These are phyloP conservation scores for Trichoderma afroharzianum DNA, from an alignment of 2,329 filamentous ascomycete genomes.

Conservation along the genomic window DNA sequence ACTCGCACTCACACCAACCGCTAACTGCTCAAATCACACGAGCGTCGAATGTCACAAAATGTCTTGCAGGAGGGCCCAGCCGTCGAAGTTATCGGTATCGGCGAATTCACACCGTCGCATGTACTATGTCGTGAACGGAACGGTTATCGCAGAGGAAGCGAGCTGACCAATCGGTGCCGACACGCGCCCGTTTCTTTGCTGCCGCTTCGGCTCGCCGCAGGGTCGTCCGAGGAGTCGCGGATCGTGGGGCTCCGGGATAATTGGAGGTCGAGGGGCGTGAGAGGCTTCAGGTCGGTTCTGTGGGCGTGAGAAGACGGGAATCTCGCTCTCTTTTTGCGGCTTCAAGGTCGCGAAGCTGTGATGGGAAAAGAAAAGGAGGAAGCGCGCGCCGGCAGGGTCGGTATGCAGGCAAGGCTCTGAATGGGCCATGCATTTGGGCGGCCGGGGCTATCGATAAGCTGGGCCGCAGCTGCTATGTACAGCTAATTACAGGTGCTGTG, in stretches of 20 bases:
- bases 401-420: slow-evolving; percentile 7
- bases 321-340: neutral
- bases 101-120: neutral
- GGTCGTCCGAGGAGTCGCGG: neutral
- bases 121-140: neutral
- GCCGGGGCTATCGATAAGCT: slow-evolving; percentile 17
- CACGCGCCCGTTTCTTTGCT: neutral
- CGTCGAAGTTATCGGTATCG: neutral
- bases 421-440: neutral
- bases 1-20: slow-evolving; percentile 2
- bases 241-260: neutral
- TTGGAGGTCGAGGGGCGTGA: neutral
- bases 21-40: neutral
- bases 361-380: slow-evolving; percentile 1
- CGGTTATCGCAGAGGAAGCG: neutral
- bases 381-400: slow-evolving; percentile 17
- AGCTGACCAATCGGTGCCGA: slow-evolving; percentile 10
- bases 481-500: neutral
- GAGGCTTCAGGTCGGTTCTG: neutral
- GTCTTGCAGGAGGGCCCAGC: neutral
- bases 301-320: neutral
- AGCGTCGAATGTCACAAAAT: neutral
- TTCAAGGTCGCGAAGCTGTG: neutral
- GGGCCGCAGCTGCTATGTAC: neutral
- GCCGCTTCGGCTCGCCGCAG: neutral